Percentiles rank a stretch among this genome's conserved stretches.
Conservation (phyloP, 306 rosid species). For the Prinsepia uniflora region DNA sequence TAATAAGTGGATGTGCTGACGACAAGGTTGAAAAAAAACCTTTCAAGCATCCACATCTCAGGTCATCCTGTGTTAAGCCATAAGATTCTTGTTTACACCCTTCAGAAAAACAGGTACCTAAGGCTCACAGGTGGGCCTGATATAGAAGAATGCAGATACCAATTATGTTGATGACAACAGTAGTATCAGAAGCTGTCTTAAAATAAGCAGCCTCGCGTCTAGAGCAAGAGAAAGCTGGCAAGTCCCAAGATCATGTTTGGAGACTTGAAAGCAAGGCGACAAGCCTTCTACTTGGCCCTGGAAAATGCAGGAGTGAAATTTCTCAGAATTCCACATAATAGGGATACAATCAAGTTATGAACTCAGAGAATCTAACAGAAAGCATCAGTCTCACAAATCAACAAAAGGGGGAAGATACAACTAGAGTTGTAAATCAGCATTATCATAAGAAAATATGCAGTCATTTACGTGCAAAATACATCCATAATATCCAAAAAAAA, state of each 20-base stretch:
- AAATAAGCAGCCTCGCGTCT: constrained; percentile 34
- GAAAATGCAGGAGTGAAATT: constrained; percentile 57
- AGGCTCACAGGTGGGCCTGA: constrained; percentile 53
- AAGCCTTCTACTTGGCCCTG: constrained; percentile 66
- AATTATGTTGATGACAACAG: constrained; percentile 28
- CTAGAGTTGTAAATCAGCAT: neutral
- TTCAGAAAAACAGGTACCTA: constrained; percentile 43
- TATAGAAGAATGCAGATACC: constrained; percentile 43
- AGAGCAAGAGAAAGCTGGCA: constrained; percentile 43
- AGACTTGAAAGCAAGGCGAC: constrained; percentile 53
- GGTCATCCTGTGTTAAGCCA: constrained; percentile 41
- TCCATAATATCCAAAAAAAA: constrained; percentile 9
- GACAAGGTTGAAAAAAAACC: constrained; percentile 32
- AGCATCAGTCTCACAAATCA: constrained; percentile 9
- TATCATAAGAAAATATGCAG: constrained; percentile 13
- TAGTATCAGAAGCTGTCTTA: constrained; percentile 37
- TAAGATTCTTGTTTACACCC: constrained; percentile 40
- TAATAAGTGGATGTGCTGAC: constrained; percentile 21
- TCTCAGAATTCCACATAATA: constrained; percentile 38
- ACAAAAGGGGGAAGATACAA: neutral
- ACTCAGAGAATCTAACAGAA: constrained; percentile 15
- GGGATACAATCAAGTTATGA: constrained; percentile 31
- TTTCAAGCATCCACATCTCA: constrained; percentile 33
- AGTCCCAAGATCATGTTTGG: constrained; percentile 41
- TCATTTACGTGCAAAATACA: constrained; percentile 17